phyloP scores from a whole-genome alignment of 345 rosid species.

The Conringia planisiliqua region DNA sequence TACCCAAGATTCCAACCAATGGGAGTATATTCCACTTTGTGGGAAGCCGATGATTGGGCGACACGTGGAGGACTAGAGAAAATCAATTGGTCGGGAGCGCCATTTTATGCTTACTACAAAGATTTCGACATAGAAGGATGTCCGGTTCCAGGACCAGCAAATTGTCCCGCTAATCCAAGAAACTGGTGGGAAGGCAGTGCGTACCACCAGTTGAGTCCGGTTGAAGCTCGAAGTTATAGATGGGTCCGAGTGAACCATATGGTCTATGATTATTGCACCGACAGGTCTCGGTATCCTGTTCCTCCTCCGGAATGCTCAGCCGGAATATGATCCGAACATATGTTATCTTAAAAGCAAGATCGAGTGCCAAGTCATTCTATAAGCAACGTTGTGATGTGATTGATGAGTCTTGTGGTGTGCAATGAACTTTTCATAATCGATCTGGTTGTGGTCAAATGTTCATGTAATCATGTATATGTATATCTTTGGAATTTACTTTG shows the following conservation, averaged over 20 bases:
- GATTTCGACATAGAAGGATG: constrained; percentile 93
- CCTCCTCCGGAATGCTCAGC: constrained; percentile 77
- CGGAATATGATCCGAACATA: constrained; percentile 40
- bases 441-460: constrained; percentile 14
- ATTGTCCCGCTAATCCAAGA: constrained; percentile 49
- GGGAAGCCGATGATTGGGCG: constrained; percentile 99
- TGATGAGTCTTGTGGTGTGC: background rate
- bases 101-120: constrained; percentile 74
- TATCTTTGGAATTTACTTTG: background rate
- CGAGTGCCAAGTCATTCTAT: background rate
- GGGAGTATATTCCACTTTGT: constrained; percentile 84
- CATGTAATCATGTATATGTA: background rate
- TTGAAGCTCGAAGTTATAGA: constrained; percentile 68
- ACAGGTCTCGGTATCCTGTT: constrained; percentile 64
- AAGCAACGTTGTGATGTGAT: constrained; percentile 1
- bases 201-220: constrained; percentile 54
- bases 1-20: constrained; percentile 76
- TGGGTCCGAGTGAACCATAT: constrained; percentile 96
- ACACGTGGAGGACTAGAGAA: constrained; percentile 93
- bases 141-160: constrained; percentile 64
- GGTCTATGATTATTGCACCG: constrained; percentile 84
- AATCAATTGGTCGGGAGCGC: constrained; percentile 84
- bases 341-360: background rate
- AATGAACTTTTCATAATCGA: background rate
- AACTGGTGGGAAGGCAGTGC: constrained; percentile 82